These are phyloP conservation scores for Solanum neorickii DNA, from an alignment of 257 asterid genomes.

Conservation along the genomic window DNA sequence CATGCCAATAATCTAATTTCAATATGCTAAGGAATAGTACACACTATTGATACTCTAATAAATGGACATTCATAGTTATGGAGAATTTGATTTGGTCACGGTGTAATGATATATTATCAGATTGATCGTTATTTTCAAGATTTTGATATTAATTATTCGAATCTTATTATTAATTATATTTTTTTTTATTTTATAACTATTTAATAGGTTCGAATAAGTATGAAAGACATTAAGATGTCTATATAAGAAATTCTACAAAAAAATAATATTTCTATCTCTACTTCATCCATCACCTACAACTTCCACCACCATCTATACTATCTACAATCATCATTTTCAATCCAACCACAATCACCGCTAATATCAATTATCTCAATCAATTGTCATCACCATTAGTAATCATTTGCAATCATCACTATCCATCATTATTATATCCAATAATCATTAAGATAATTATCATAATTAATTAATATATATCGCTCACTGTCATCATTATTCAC, in stretches of 20 bases:
- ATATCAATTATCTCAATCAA: neutral
- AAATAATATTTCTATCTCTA: too few species aligned
- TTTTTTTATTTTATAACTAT: too few species aligned
- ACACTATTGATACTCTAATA: neutral
- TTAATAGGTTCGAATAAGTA: neutral
- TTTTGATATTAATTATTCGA: too few species aligned
- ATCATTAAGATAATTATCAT: too few species aligned
- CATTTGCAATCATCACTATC: neutral
- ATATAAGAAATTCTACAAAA: too few species aligned
- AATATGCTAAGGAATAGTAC: neutral
- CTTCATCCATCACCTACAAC: neutral
- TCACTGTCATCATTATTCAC: neutral
- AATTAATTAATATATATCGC: neutral
- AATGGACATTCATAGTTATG: neutral
- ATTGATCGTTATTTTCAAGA: too few species aligned
- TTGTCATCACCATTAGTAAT: neutral
- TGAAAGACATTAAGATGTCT: neutral
- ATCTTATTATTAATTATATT: too few species aligned
- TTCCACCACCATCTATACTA: neutral
- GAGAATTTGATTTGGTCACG: neutral
- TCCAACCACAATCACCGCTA: neutral
- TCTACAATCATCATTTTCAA: neutral
- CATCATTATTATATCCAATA: neutral
- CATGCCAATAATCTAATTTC: neutral
- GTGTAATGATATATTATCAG: neutral